Conservation (phyloP, 306 rosid species). For the Astragalus membranaceus region DNA sequence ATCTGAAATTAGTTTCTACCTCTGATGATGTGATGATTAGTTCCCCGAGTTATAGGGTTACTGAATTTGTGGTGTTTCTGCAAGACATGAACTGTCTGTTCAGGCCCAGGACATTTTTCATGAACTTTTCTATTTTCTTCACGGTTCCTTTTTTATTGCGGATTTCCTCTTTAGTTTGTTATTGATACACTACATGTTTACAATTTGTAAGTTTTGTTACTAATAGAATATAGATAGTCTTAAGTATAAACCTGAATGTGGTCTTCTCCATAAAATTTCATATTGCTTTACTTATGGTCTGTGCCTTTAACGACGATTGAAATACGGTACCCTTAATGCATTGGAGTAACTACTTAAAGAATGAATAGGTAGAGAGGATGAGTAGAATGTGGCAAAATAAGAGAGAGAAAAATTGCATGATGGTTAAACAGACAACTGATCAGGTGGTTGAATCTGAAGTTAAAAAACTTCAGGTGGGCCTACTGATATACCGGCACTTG, state of each 20-base stretch:
- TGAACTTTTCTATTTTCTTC: not conserved
- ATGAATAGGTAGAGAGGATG: not conserved
- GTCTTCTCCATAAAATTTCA: not conserved
- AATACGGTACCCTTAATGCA: not conserved
- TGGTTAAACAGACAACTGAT: not conserved
- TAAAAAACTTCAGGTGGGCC: not conserved
- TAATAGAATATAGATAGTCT: not conserved
- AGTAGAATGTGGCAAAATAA: not conserved
- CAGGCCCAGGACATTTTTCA: not conserved
- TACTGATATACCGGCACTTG: not conserved
- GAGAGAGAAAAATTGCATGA: not conserved
- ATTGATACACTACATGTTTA: not conserved
- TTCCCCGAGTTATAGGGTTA: not conserved
- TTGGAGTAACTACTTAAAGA: not conserved
- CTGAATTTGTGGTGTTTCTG: not conserved
- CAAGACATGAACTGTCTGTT: not conserved
- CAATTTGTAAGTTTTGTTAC: not conserved
- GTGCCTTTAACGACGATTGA: not conserved
- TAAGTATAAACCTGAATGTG: not conserved
- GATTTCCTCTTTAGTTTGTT: not conserved
- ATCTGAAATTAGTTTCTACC: constrained; percentile 9
- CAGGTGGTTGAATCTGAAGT: not conserved
- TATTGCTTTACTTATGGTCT: not conserved
- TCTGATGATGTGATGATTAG: not conserved
- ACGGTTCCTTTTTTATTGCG: not conserved